Evolutionary conservation across 768 basidiomycete genomes (phyloP), one percentile per base, ranked within the genome.

Genomic region (Podaxis sp.): DNA sequence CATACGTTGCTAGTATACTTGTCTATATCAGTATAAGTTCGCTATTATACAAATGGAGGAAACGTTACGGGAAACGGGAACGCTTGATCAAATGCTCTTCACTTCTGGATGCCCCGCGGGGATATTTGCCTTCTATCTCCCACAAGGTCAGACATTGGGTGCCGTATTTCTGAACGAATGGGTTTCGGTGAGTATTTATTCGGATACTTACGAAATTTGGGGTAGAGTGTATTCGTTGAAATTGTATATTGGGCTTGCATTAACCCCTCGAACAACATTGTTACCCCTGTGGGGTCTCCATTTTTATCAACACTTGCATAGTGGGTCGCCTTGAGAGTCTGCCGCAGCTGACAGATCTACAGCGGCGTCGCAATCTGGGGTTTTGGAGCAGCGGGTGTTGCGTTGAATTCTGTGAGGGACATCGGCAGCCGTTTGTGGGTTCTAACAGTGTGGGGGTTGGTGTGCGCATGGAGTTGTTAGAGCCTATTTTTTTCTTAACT

Each of bases 121-220:
- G 2, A 64, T 66, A 23, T 66, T 66, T 37, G 65, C 63, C 16
- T 54, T 66, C 14, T 66, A 66, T 38, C 37, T 66, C 13, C 63
- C 61, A 25, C 35, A 48, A 60, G 65, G 65, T 5, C 65, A 66
- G 21, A 53, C 61, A 7, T 50, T 62, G 4, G 58, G 55, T 27
- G 28, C 35, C 0, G 65, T 57, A 14, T 66, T 66, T 53, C 32
- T 66, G 21, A 66, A 64, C 13, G 65, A 66, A 51, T 62, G 57
- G 42, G 35, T 58, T 18, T 57, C 55, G 44, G 65, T 64, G 55
- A 51, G 42, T 16, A 18, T 13, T 44, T 16, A 44, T 44, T 9
- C 13, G 32, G 25, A 14, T 48, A 23, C n/a, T 18, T n/a, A 44
- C 42, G 16, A 44, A 44, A 16, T 44, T 44, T 18, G 42, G 25